Base-by-base conservation (phyloP, 148 eudicot genomes). In the Euryodendron excelsum region DNA sequence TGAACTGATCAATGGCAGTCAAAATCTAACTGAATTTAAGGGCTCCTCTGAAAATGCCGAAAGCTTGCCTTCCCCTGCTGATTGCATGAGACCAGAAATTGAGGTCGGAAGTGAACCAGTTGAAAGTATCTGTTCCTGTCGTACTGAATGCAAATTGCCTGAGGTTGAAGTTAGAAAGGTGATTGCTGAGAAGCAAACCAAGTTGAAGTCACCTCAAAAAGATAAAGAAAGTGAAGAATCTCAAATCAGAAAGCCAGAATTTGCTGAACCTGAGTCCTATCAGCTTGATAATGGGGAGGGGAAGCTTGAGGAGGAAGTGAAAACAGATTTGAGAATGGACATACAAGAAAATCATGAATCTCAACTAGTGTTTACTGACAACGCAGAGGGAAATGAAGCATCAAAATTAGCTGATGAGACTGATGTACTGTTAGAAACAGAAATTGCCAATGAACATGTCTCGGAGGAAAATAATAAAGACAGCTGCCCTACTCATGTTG, bases 251-350 rank as follows among this genome's bases (percentile, higher is more conserved):
- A 69, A 25, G 63, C 23, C 74, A 66, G 77, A 65, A 66, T 75
- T 83, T 78, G 74, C 66, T 36, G 50, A n/a, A 44, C 33, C 56
- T 3, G 79, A 69, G 72, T 36, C 72, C 47, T 52, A 75, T 72
- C 66, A 66, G 31, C 65, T 53, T 61, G 63, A 61, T 66, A 74
- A 69, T n/a, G 59, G 65, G 55, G 76, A 84, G 21, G 76, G 76
- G 60, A 79, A 68, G 85, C 69, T 77, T 69, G 77, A 71, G 33
- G 82, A 66, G 73, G 78, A 80, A 41, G 72, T 37, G 39, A 79
- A 78, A 76, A 18, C 71, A 53, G 86, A 84, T 47, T 61, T 56
- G 62, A 28, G 31, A 36, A 21, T 31, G 72, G 81, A 79, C 53
- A 39, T 37, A 53, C 73, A 41, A 65, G 84, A 39, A 76, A n/a